Conservation (phyloP, 495 filamentous ascomycete genomes). For the Talaromyces trachyspermus region DNA sequence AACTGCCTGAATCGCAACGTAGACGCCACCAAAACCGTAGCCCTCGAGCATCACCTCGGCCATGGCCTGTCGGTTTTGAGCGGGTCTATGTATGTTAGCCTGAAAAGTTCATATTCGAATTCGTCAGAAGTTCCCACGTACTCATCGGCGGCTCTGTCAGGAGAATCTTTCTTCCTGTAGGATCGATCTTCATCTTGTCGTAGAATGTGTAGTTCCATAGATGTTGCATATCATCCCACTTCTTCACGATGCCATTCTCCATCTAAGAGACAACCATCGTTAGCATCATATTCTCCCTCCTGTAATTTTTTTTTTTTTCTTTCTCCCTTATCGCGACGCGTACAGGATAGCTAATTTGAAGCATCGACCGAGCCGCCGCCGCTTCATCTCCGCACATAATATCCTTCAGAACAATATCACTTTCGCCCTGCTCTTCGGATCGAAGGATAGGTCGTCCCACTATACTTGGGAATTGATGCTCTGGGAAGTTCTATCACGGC, state of each 20-base stretch:
- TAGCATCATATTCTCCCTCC: constrained; percentile 14
- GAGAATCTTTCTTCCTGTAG: constrained; percentile 90
- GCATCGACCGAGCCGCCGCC: constrained; percentile 87
- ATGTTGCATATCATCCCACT: constrained; percentile 99
- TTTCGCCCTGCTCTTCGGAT: constrained; percentile 71
- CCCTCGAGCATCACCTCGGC: constrained; percentile 97
- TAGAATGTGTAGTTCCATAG: constrained; percentile 98
- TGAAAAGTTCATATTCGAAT: too few species aligned
- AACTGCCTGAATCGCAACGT: constrained; percentile 97
- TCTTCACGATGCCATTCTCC: constrained; percentile 99
- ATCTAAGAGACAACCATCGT: constrained; percentile 55
- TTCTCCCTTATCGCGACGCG: constrained; percentile 13
- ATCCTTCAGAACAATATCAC: constrained; percentile 85
- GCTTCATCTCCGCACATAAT: constrained; percentile 99
- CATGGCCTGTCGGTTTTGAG: constrained; percentile 95
- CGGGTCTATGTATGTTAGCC: constrained; percentile 43
- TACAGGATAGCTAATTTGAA: constrained; percentile 95
- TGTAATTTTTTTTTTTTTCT: background rate
- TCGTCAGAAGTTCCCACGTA: too few species aligned
- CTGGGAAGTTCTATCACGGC: constrained; percentile 96
- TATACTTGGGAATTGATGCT: constrained; percentile 96
- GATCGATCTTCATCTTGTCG: constrained; percentile 92
- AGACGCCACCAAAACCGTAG: constrained; percentile 93
- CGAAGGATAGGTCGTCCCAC: constrained; percentile 96
- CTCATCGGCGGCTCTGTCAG: constrained; percentile 96